Conservation (phyloP, 371 early-diverging fungal genomes). For the Apophysomyces trapeziformis region DNA sequence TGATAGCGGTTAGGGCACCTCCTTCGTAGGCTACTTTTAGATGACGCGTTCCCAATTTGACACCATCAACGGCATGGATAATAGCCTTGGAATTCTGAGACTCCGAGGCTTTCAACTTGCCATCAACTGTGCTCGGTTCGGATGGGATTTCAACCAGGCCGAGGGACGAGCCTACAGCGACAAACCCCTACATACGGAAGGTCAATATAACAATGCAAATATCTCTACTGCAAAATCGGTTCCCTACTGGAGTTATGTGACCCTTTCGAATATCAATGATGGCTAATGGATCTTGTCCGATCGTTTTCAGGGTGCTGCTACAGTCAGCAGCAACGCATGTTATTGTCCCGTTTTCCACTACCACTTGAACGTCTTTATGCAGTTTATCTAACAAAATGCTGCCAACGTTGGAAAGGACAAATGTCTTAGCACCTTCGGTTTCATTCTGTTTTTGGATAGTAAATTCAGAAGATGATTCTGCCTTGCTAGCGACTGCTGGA, state of each 20-base stretch:
- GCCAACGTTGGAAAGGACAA: constrained; percentile 43
- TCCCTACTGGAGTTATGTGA: constrained; percentile 41
- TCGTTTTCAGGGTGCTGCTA: constrained; percentile 5
- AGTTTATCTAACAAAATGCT: constrained; percentile 24
- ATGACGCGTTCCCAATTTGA: constrained; percentile 62
- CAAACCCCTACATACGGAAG: constrained; percentile 37
- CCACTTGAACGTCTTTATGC: constrained; percentile 31
- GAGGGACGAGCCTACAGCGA: constrained; percentile 56
- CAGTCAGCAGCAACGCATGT: constrained; percentile 47
- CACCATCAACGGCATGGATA: constrained; percentile 58
- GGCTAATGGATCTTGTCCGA: neutral
- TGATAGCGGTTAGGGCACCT: constrained; percentile 61
- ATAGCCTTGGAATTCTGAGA: constrained; percentile 35
- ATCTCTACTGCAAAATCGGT: neutral
- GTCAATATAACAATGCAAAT: neutral
- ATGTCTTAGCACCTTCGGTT: constrained; percentile 17
- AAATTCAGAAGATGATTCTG: neutral
- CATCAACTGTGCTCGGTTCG: constrained; percentile 61
- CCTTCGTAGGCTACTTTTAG: constrained; percentile 66
- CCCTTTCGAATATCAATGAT: constrained; percentile 42
- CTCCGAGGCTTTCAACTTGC: constrained; percentile 32
- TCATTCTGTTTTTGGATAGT: neutral
- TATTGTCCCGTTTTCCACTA: constrained; percentile 50
- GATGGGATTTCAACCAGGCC: constrained; percentile 64
- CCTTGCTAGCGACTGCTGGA: neutral